Evolutionary conservation across 2,329 filamentous ascomycete genomes (phyloP).

Genomic region (Aschersonia sp.): DNA sequence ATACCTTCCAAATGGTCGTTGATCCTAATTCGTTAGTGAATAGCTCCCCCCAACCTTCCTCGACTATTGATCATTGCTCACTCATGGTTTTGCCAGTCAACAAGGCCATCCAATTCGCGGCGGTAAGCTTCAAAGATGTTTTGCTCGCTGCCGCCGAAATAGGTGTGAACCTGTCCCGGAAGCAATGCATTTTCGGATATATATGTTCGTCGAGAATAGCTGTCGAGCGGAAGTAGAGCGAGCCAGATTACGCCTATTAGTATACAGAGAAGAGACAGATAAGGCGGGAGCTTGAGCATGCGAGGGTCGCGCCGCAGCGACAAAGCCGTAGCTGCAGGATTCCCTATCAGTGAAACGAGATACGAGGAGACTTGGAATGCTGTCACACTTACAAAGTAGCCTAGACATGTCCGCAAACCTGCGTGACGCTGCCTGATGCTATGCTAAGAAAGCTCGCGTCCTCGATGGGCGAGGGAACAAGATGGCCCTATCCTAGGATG

Average conservation of each 20-base stretch:
- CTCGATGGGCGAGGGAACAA: background rate
- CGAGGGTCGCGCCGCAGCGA: constrained; percentile 67
- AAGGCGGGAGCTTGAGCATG: constrained; percentile 70
- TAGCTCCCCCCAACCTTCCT: too few species aligned
- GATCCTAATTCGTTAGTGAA: constrained; percentile 22
- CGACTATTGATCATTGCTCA: constrained; percentile 15
- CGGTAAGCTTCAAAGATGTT: constrained; percentile 84
- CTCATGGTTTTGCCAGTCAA: constrained; percentile 36
- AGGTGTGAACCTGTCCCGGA: constrained; percentile 92
- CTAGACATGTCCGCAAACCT: constrained; percentile 29
- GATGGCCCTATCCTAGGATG: too few species aligned
- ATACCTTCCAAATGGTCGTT: constrained; percentile 64
- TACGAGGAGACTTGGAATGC: too few species aligned
- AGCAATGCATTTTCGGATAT: constrained; percentile 95
- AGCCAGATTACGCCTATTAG: constrained; percentile 80
- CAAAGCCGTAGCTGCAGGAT: constrained; percentile 39
- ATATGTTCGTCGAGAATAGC: constrained; percentile 85
- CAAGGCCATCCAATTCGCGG: constrained; percentile 60
- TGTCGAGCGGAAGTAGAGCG: constrained; percentile 72
- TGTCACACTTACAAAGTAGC: constrained; percentile 31
- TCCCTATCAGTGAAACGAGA: background rate
- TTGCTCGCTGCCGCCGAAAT: constrained; percentile 93
- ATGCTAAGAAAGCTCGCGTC: background rate
- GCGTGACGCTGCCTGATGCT: background rate
- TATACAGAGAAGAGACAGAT: constrained; percentile 75